Evolutionary conservation across 2,329 filamentous ascomycete species (phyloP), one percentile per base, ranked within the genome.

Genomic region (Alternaria incomplexa): DNA sequence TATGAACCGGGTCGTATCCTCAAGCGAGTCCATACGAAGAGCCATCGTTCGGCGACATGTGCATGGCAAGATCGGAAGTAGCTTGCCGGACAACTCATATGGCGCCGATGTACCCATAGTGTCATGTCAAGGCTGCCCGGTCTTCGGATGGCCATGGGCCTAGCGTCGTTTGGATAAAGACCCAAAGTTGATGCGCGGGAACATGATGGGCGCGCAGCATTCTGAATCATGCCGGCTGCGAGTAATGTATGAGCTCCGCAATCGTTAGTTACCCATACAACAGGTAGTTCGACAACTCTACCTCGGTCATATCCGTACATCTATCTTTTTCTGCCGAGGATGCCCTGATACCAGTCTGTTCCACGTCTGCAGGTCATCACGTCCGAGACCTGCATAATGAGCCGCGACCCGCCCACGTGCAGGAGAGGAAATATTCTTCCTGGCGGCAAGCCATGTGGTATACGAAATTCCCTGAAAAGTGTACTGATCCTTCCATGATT

Each of bases 401-500:
- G 50, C 50, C 50, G 50, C 50, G 50, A 20, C 13, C 50, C 50
- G 22, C 30, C 30, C 17, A 53, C 50, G 50, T 53, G 30, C 50
- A 53, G 32, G 50, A 25, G 30, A 46, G n/a, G 46, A 26, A 48
- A 26, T 22, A 48, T 48, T 17, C 36, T 8, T 22, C 32, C 20
- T 53, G 17, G 46, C 23, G 7, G n/a, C 30, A 36, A 28, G 20
- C 12, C 36, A 6, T 43, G n/a, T 53, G 25, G 26, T 36, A 12
- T 53, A 15, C 22, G 58, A 50, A 25, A 36, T 6, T 32, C 17
- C 45, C 22, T 40, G 10, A 13, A 48, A 36, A 56, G 52, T 12
- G 30, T 32, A 50, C 12, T 13, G 32, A 61, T 61, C 58, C 58
- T 61, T 56, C 45, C 30, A 50, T 48, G 30, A 44, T 30, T 22